These are phyloP conservation scores for Fusarium musae DNA, from an alignment of 2,329 filamentous ascomycete genomes.

Conservation along the genomic window DNA sequence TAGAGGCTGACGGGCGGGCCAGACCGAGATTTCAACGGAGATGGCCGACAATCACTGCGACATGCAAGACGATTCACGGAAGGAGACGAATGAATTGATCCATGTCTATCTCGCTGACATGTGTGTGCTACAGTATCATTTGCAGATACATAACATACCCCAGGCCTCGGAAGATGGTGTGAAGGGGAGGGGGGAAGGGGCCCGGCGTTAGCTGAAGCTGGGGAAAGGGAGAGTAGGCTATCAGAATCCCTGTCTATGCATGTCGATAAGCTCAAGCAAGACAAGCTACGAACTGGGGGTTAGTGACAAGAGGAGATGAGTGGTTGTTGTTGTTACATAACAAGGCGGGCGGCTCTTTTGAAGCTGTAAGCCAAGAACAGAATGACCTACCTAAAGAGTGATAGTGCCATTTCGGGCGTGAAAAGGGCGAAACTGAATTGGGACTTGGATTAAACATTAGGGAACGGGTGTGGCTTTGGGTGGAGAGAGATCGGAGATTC, in stretches of 20 bases:
- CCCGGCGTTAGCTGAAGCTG: conserved; percentile 14
- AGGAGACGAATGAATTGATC: conserved; percentile 11
- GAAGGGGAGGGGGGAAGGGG: background rate
- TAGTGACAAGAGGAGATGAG: background rate
- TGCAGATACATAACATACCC: background rate
- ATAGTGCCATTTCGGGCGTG: background rate
- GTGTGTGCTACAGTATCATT: background rate
- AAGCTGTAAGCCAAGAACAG: background rate
- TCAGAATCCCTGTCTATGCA: conserved; percentile 3
- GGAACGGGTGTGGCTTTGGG: conserved; percentile 6
- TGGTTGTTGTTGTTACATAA: conserved; percentile 14
- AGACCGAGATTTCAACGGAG: conserved; percentile 28
- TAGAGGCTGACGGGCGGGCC: conserved; percentile 11
- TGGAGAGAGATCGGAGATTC: background rate
- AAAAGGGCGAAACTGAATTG: background rate
- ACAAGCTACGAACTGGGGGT: background rate
- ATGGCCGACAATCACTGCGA: conserved; percentile 6
- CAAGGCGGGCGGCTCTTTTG: conserved; percentile 1
- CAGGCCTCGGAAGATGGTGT: conserved; percentile 11
- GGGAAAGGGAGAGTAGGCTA: conserved; percentile 9
- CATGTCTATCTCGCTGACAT: conserved; percentile 15
- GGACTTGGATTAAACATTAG: background rate
- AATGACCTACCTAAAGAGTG: conserved; percentile 6
- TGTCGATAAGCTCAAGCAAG: background rate
- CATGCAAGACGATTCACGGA: background rate